Conservation (phyloP, 164 flowering plant genomes). For the Aristolochia fimbriata region DNA sequence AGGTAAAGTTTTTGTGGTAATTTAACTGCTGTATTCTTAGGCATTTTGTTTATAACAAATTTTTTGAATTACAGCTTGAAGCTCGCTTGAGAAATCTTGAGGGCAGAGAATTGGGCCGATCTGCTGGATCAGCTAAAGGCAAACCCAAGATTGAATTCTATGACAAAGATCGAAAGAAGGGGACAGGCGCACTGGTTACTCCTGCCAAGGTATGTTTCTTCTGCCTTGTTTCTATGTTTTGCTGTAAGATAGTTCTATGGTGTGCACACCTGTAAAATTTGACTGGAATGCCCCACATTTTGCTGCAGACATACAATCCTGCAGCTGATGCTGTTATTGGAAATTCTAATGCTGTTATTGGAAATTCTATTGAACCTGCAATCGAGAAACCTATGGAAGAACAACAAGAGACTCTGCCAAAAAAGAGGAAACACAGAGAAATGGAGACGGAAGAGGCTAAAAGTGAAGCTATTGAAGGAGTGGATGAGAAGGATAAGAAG, state of each 20-base stretch:
- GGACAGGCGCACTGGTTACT: constrained; percentile 60
- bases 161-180: constrained; percentile 76
- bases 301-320: constrained; percentile 62
- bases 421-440: constrained; percentile 23
- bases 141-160: constrained; percentile 81
- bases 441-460: constrained; percentile 6
- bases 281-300: not conserved
- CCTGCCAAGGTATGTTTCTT: constrained; percentile 61
- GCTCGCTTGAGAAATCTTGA: constrained; percentile 76
- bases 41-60: not conserved
- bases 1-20: constrained; percentile 26
- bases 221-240: not conserved
- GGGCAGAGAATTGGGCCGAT: constrained; percentile 68
- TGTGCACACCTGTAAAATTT: not conserved
- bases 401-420: constrained; percentile 6
- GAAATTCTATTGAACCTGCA: constrained; percentile 8
- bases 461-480: constrained; percentile 10
- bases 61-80: constrained; percentile 59
- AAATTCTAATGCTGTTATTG: constrained; percentile 23
- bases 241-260: not conserved
- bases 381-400: constrained; percentile 4
- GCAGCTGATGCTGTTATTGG: constrained; percentile 57
- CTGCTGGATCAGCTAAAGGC: constrained; percentile 89
- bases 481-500: constrained; percentile 6
- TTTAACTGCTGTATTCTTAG: not conserved